A percentile compares a stretch with the other conserved stretches of the same genome.
These are phyloP conservation scores for Phytophthora cryptogea DNA, from an alignment of 352 stramenopile genomes.

Conservation along the genomic window DNA sequence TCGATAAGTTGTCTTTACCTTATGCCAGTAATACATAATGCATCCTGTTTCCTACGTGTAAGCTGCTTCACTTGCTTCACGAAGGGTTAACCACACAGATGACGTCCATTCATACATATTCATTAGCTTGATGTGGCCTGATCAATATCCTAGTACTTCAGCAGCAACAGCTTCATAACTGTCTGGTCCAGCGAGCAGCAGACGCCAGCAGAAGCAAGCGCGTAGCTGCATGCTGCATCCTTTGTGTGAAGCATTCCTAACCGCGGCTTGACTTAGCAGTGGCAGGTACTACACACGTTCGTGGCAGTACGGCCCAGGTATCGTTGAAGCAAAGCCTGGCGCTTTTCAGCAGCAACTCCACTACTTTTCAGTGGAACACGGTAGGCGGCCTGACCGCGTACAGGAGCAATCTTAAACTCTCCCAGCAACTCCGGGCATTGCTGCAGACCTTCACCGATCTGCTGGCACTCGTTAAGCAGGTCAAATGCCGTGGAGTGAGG, in stretches of 20 bases:
- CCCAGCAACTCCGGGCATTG: slow-evolving; percentile 93
- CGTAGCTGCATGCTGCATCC: background rate
- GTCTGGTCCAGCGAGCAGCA: background rate
- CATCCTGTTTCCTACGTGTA: slow-evolving; percentile 1
- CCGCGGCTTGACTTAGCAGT: slow-evolving; percentile 30
- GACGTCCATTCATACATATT: slow-evolving; percentile 20
- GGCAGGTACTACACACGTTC: slow-evolving; percentile 29
- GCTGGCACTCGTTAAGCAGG: slow-evolving; percentile 94
- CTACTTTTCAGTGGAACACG: slow-evolving; percentile 93
- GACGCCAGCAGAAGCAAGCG: background rate
- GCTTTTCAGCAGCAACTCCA: slow-evolving; percentile 72
- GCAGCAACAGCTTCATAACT: slow-evolving; percentile 6
- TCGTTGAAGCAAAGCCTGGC: slow-evolving; percentile 64
- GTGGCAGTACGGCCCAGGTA: slow-evolving; percentile 39
- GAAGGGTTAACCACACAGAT: no score
- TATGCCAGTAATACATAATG: no score
- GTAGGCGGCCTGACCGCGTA: slow-evolving; percentile 91
- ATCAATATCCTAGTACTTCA: slow-evolving; percentile 6
- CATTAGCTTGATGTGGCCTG: slow-evolving; percentile 21
- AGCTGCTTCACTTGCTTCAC: no score
- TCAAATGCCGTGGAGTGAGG: slow-evolving; percentile 91
- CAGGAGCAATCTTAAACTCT: slow-evolving; percentile 92
- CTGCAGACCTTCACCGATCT: slow-evolving; percentile 94
- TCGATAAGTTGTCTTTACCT: slow-evolving; percentile 10
- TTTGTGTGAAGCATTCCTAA: background rate